Evolutionary conservation across 2,329 filamentous ascomycete species (phyloP), one percentile per base, ranked within the genome.

Genomic region (Sclerotinia trifoliorum): DNA sequence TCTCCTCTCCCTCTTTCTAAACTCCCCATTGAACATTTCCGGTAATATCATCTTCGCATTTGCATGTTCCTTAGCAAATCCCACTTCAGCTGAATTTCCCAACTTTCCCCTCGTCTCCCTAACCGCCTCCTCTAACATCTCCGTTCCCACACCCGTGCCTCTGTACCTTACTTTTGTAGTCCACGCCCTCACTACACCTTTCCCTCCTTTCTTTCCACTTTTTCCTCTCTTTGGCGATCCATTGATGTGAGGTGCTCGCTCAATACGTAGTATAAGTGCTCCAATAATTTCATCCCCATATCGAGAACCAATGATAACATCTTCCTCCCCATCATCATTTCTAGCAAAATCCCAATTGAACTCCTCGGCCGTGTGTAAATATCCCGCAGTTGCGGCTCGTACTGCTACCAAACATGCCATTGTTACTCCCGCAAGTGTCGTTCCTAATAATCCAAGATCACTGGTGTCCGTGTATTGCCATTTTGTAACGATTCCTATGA

Each of bases 181-280:
- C 93, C 93, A 97, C 1, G 91, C 93, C 39, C 91, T 86, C 68
- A 97, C 89, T 60, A 93, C 81, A 11, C 89, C 91, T 70, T 85
- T 85, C 65, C 89, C 90, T 48, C 88, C 86, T 72, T 83, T 81
- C 66, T 78, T 78, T 26, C 74, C 74, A 39, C 70, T 74, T 65
- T 74, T 72, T 39, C 70, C 67, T 70, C 65, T 69, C 73, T 69
- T 73, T 69, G 73, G 72, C 29, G 68, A 69, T 19, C 69, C 60
- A 67, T 69, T 71, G 11, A 67, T 69, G 52, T 72, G 73, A 54
- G 58, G 52, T 7, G 67, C 62, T 54, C 82, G 80, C 73, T 90
- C 85, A 74, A 92, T 85, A 17, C 88, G 85, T 65, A 96, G 78
- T 5, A 95, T 84, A 29, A 92, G 77, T 0, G 90, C 85, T 5